Conservation (phyloP, 108 stramenopile genomes). For the Poteriospumella lacustris region DNA sequence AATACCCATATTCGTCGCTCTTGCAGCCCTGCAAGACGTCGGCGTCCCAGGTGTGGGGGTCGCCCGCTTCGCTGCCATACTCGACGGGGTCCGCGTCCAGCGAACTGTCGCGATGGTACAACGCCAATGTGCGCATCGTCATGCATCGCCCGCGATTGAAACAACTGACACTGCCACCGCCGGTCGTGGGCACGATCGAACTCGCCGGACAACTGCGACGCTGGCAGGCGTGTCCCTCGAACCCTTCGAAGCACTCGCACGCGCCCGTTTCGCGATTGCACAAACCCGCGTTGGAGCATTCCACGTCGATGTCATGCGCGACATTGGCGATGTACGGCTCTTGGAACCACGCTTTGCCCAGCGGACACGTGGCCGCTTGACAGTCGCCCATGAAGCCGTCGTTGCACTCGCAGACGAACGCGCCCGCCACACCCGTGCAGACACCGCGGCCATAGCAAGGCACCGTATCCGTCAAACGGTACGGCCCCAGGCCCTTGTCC, state of each 20-base stretch:
- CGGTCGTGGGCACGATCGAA: not conserved
- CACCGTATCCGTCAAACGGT: not conserved
- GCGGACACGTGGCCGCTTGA: conserved; percentile 50
- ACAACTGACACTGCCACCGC: not conserved
- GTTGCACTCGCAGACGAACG: conserved; percentile 62
- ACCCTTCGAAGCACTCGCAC: conserved; percentile 54
- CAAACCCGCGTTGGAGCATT: conserved; percentile 52
- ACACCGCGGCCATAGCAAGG: conserved; percentile 52
- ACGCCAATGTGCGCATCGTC: not conserved
- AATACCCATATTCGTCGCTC: not conserved
- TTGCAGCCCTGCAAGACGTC: not conserved
- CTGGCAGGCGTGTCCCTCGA: conserved; percentile 53
- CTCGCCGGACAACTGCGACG: conserved; percentile 36
- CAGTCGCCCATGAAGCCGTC: conserved; percentile 66
- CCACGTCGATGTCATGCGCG: conserved; percentile 49
- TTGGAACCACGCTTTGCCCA: conserved; percentile 55
- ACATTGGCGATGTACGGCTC: conserved; percentile 34
- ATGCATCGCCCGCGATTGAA: not conserved
- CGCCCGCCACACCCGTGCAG: conserved; percentile 48
- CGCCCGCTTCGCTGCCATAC: not conserved
- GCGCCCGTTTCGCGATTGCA: conserved; percentile 50
- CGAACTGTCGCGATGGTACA: not conserved
- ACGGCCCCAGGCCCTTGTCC: not conserved
- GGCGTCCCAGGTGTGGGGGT: not conserved
- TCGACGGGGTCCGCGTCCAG: not conserved